Evolutionary conservation across 176 grass and related monocot species (phyloP), one percentile per base, ranked within the genome.

Genomic region (Guadua angustifolia): DNA sequence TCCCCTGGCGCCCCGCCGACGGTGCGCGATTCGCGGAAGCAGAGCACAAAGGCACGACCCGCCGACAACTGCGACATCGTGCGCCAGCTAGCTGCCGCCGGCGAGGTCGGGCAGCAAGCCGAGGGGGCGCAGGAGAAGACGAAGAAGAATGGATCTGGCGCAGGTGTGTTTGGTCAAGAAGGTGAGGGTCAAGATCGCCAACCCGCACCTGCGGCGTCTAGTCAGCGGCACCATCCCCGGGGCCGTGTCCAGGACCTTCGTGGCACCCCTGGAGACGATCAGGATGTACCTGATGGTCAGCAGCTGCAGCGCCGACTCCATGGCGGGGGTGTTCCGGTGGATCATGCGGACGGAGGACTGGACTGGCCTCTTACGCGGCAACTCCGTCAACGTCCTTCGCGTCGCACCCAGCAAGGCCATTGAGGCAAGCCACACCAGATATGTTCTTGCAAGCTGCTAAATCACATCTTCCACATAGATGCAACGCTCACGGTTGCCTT

Each of bases 241-340:
- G 16, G 88, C 86, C 62, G 83, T 97, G 45, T 97, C 94, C 4
- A 84, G 94, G 79, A 91, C 92, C 15, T 79, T 86, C 55, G 94
- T 97, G 42, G 94, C 94, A n/a, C 94, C 92, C 6, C 78, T 97
- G 38, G 94, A 97, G 86, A 97, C 94, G 21, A 94, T 97, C 77
- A 90, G 92, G 55, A 97, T 86, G 0, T 92, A 97, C 71, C 86
- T 97, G 6, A 97, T 97, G 94, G 94, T 97, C 7, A 92, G 94
- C 17, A 89, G 81, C 88, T 58, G 46, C 83, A 83, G 94, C 46
- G 33, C 53, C 33, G 65, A 87, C 71, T 81, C 90, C 33, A 86
- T 89, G 55, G 72, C 17, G 26, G 94, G 86, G 38, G 92, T 97
- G 58, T 92, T 94, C 78, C 62, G 16, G 12, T 79, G 88, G 52